Percentiles rank a stretch among this genome's conserved stretches.
Evolutionary conservation across 306 rosid genomes (phyloP).

Genomic region (Albizia julibrissin): DNA sequence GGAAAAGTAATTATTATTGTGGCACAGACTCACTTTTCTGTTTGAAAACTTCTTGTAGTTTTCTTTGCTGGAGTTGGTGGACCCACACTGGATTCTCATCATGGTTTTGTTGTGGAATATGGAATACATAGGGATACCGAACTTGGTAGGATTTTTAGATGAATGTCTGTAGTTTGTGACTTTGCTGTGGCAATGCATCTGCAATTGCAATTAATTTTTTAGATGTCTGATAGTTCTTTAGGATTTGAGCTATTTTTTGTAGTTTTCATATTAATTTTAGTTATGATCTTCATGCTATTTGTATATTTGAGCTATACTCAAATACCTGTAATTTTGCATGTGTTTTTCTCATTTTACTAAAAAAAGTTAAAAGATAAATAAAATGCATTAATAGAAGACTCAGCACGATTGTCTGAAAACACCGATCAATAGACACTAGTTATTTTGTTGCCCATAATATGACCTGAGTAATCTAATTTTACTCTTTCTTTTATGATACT

Average conservation of each 20-base stretch:
- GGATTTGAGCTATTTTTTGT: constrained; percentile 20
- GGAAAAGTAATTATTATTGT: constrained; percentile 17
- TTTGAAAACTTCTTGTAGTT: constrained; percentile 55
- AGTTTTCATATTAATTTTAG: constrained; percentile 16
- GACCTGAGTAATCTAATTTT: constrained; percentile 4
- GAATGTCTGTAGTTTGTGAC: constrained; percentile 12
- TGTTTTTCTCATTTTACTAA: neutral
- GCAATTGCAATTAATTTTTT: neutral
- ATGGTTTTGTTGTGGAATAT: constrained; percentile 94
- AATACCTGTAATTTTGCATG: neutral
- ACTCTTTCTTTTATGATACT: constrained; percentile 9
- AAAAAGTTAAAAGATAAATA: neutral
- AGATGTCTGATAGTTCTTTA: neutral
- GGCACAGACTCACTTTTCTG: constrained; percentile 35
- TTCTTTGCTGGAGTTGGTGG: constrained; percentile 90
- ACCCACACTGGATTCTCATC: constrained; percentile 90
- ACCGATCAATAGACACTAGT: neutral
- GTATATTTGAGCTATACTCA: neutral
- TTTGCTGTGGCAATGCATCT: constrained; percentile 4
- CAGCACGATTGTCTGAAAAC: constrained; percentile 20
- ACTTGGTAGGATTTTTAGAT: constrained; percentile 67
- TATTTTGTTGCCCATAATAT: constrained; percentile 1
- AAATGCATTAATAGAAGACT: neutral
- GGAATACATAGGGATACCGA: constrained; percentile 85
- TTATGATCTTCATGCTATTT: constrained; percentile 17